Evolutionary conservation across 306 rosid genomes (phyloP), one percentile per base, ranked within the genome.

Genomic region (Astragalus glycyphyllos): DNA sequence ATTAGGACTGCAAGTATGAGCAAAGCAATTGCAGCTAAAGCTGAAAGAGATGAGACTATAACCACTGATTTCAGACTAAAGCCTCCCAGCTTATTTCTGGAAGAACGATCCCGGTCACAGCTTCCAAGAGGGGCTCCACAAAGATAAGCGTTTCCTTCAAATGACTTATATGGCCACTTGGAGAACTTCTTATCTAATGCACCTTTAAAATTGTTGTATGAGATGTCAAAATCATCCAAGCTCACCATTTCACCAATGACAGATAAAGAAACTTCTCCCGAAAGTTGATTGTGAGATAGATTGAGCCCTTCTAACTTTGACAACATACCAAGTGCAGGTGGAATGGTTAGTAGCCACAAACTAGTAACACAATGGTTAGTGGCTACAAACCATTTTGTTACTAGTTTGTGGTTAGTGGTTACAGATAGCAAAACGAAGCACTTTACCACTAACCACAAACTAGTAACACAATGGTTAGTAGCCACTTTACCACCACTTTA

Each of bases 271-370:
- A 94, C 84, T 84, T 84, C 80, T 10, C 99, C 99, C 0, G 11
- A 66, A 58, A 94, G 96, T 26, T 86, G 88, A 78, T 94, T 94
- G 75, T 85, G 87, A 16, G 99, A 94, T 50, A 91, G 85, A 84
- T 94, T 84, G 59, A 91, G 97, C 1, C 73, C 87, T 81, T 87
- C 95, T 44, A 94, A 88, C 67, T 89, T 94, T 0, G 88, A 64
- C 35, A 94, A 78, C 23, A 64, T 44, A n/a, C 84, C 75, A 17
- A 94, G 61, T 1, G 84, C 79, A 23, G 79, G 32, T 0, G 99
- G 97, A 65, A 91, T 79, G n/a, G n/a, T n/a, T n/a, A n/a, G n/a
- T n/a, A n/a, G n/a, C n/a, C n/a, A n/a, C n/a, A n/a, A n/a, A n/a
- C n/a, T n/a, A n/a, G n/a, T n/a, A n/a, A n/a, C n/a, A n/a, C n/a